Percentiles rank a stretch among this genome's conserved stretches.
Conservation (phyloP, 371 early-diverging fungal species). For the Syncephalis plumigaleata region DNA sequence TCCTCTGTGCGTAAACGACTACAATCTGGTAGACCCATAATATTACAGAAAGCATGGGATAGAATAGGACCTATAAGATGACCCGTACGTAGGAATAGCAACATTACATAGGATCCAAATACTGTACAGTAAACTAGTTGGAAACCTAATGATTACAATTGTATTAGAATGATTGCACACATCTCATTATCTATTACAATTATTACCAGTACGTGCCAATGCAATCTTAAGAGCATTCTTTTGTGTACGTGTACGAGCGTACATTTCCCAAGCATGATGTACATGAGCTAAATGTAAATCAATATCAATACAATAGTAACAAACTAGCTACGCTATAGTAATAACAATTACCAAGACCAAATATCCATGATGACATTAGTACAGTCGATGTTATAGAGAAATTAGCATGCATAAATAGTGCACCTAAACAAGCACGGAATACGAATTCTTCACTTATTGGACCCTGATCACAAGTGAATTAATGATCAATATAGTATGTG, state of each 20-base stretch:
- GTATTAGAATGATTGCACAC: too few species aligned
- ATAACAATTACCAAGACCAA: conserved; percentile 17
- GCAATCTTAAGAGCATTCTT: conserved; percentile 2
- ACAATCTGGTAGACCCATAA: conserved; percentile 24
- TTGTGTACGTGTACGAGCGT: conserved; percentile 2
- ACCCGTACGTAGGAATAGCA: conserved; percentile 18
- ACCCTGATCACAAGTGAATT: too few species aligned
- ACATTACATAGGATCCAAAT: conserved; percentile 33
- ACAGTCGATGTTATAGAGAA: conserved; percentile 5
- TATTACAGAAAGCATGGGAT: conserved; percentile 31
- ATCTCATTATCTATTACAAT: too few species aligned
- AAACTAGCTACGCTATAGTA: too few species aligned
- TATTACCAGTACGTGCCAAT: neutral
- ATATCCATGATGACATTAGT: conserved; percentile 12
- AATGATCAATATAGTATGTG: too few species aligned
- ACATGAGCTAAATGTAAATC: conserved; percentile 10
- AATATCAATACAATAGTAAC: too few species aligned
- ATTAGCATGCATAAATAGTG: conserved; percentile 8
- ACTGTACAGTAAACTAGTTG: conserved; percentile 30
- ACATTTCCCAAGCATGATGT: conserved; percentile 14
- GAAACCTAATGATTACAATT: too few species aligned
- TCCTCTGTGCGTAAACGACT: too few species aligned
- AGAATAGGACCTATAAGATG: conserved; percentile 15
- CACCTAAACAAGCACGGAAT: conserved; percentile 20
- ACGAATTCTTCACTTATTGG: conserved; percentile 22